phyloP scores from a whole-genome alignment of 2,329 filamentous ascomycete genomes.

The Claviceps digitariae region DNA sequence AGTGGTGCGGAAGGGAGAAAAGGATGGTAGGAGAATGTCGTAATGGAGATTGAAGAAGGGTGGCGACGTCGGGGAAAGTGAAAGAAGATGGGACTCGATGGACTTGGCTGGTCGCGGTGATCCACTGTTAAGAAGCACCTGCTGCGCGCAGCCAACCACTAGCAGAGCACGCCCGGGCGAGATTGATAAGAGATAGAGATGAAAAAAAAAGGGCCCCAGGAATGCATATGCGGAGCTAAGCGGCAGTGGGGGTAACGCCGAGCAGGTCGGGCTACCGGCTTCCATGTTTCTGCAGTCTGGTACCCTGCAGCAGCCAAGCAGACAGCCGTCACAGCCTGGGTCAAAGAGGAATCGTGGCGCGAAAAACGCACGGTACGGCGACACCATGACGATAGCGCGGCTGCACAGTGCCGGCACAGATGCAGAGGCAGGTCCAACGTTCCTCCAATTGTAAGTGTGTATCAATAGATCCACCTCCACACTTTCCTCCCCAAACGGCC shows the following conservation, averaged over 20 bases:
- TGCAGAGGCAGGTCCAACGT: no score
- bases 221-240: neutral
- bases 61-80: constrained; percentile 1
- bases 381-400: no score
- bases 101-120: neutral
- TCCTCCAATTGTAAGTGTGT: no score
- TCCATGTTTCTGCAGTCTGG: neutral
- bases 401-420: neutral
- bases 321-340: no score
- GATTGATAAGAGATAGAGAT: constrained; percentile 1
- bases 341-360: no score
- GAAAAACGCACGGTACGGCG: no score
- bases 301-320: no score
- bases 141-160: neutral
- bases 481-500: neutral
- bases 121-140: neutral
- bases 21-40: neutral
- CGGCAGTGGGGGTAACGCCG: no score
- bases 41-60: constrained; percentile 1
- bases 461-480: neutral
- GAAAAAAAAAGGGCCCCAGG: neutral
- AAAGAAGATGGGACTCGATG: neutral
- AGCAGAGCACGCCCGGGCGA: neutral
- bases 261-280: neutral
- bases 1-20: neutral